Conservation (phyloP, 1,139 yeast species). For the Hyphopichia pseudoburtonii region DNA sequence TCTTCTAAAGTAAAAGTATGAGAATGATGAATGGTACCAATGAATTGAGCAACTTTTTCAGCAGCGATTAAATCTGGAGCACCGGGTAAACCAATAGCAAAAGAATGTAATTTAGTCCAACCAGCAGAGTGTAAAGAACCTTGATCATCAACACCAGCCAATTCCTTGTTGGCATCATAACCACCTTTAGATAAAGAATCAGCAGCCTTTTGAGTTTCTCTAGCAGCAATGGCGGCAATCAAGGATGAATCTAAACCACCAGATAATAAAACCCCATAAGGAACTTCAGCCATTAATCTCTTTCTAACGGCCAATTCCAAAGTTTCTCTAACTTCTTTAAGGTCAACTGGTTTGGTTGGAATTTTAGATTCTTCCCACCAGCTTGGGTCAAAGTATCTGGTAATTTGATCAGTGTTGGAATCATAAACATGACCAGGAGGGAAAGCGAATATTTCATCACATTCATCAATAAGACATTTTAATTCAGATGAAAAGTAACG, state of each 20-base stretch:
- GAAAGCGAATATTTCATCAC: slow-evolving; percentile 90
- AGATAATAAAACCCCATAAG: slow-evolving; percentile 93
- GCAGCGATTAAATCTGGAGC: slow-evolving; percentile 99
- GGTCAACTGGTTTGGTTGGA: slow-evolving; percentile 77
- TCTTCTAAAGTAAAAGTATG: slow-evolving; percentile 96
- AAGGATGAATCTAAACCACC: slow-evolving; percentile 97
- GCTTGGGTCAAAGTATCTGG: slow-evolving; percentile 85
- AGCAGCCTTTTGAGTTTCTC: slow-evolving; percentile 86
- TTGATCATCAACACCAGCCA: slow-evolving; percentile 88
- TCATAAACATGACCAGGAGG: slow-evolving; percentile 99
- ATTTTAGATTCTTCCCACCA: slow-evolving; percentile 87
- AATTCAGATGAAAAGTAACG: slow-evolving; percentile 91
- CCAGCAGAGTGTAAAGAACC: slow-evolving; percentile 81
- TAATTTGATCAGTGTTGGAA: slow-evolving; percentile 78
- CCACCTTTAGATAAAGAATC: slow-evolving; percentile 46
- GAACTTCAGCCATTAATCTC: slow-evolving; percentile 99
- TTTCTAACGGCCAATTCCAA: slow-evolving; percentile 95
- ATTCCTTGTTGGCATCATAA: slow-evolving; percentile 55
- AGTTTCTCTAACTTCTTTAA: slow-evolving; percentile 66
- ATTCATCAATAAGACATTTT: slow-evolving; percentile 89
- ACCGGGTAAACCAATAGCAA: slow-evolving; percentile 94
- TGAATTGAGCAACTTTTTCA: slow-evolving; percentile 89
- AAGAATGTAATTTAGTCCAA: slow-evolving; percentile 88
- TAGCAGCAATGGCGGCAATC: slow-evolving; percentile 94
- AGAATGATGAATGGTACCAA: slow-evolving; percentile 96